Evolutionary conservation across 1,139 yeast genomes (phyloP).

Genomic region (Yamadazyma kanchanaburiensis): DNA sequence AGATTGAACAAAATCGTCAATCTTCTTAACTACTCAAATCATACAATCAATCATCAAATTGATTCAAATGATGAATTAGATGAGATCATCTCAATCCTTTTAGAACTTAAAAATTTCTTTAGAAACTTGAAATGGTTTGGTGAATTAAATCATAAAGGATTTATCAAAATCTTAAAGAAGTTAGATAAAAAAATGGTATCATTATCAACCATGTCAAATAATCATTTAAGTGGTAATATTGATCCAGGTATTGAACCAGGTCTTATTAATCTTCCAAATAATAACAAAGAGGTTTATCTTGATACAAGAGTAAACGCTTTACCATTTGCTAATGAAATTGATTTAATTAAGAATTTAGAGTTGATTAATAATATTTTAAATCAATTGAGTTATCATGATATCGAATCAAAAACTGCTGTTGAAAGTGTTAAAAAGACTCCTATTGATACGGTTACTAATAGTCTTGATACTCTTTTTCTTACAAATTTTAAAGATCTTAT

Average conservation of each 20-base stretch:
- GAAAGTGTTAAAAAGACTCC: constrained; percentile 6
- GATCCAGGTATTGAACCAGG: no score
- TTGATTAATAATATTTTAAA: constrained; percentile 54
- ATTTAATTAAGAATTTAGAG: constrained; percentile 52
- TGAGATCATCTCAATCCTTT: constrained; percentile 70
- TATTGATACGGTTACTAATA: constrained; percentile 7
- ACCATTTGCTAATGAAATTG: constrained; percentile 72
- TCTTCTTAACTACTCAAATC: constrained; percentile 27
- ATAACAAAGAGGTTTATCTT: constrained; percentile 65
- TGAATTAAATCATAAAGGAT: constrained; percentile 88
- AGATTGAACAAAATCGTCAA: constrained; percentile 51
- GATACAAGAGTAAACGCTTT: constrained; percentile 68
- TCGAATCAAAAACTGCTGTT: constrained; percentile 9
- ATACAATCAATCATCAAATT: constrained; percentile 26
- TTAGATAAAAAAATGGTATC: constrained; percentile 71
- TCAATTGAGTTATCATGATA: constrained; percentile 26
- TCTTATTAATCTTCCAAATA: constrained; percentile 43
- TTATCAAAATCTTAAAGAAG: constrained; percentile 83
- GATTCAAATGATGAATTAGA: constrained; percentile 64
- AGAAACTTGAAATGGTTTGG: constrained; percentile 92
- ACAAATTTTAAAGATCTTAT: constrained; percentile 30
- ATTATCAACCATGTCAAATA: constrained; percentile 17
- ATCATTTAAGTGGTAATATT: constrained; percentile 9
- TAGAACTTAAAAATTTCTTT: constrained; percentile 74
- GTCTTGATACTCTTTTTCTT: constrained; percentile 29